Evolutionary conservation across 2,329 filamentous ascomycete genomes (phyloP), one percentile per base, ranked within the genome.

Genomic region (Lachnellula arida): DNA sequence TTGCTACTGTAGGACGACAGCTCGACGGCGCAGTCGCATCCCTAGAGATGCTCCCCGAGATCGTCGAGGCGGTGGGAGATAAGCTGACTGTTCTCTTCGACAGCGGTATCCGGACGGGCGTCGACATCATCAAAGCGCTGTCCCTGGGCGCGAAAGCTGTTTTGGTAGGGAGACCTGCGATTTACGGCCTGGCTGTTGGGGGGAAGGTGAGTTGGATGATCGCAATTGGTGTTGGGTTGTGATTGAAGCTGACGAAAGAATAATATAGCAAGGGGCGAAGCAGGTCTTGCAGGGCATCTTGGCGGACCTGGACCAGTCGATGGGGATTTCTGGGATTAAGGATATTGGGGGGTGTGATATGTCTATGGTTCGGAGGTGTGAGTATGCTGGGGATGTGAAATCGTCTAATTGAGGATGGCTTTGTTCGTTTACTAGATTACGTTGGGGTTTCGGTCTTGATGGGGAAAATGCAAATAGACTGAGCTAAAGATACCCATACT

Each of bases 71-170:
- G 0, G 84, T 84, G 0, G 81, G 85, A 2, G 75, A 77, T 17
- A 76, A 75, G 56, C 73, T 86, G n/a, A 78, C 79, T 0, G 74
- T 88, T 19, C 76, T 87, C 44, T 79, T 88, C 15, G 86, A 88
- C 63, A 78, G 75, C 11, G 81, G 81, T 0, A 77, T 84, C 34
- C 66, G 81, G 40, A 75, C 76, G 14, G 81, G 80, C 0, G 78
- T 75, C 0, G 81, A 85, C 65, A 74, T 83, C 11, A 78, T 84
- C 69, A 84, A 84, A 65, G 81, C 80, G 1, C 66, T 81, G 2
- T 76, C 77, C 2, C 65, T 81, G 2, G 75, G 82, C 1, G 84
- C 81, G 0, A 78, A 81, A 61, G 79, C 75, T 2, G 80, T 85
- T 1, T 70, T 84, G 12, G 74, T 86, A 9, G 81, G 80, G 2